Percentiles rank a stretch among this genome's conserved stretches.
Evolutionary conservation across 768 basidiomycete genomes (phyloP).

Genomic region (Auriscalpium vulgare): DNA sequence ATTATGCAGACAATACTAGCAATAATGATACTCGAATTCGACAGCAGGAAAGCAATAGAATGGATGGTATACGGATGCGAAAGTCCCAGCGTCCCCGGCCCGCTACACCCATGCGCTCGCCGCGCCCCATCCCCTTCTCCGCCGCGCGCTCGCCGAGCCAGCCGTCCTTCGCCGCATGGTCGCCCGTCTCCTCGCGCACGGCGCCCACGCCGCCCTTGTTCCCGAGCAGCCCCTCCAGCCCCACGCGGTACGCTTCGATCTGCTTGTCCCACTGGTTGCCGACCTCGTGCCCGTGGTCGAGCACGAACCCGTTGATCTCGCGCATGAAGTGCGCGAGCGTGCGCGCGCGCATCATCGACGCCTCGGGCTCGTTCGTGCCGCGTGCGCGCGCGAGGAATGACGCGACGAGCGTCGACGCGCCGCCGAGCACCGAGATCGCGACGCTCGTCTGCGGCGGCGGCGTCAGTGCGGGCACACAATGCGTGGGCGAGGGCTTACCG

Average conservation of each 20-base stretch:
- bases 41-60: too few species aligned
- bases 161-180: not conserved
- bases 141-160: not conserved
- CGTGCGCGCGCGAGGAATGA: constrained; percentile 66
- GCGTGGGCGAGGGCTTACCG: not conserved
- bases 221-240: constrained; percentile 43
- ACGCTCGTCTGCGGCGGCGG: constrained; percentile 22
- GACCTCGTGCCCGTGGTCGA: constrained; percentile 42
- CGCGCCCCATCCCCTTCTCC: constrained; percentile 3
- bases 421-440: constrained; percentile 39
- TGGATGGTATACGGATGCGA: too few species aligned
- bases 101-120: not conserved
- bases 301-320: constrained; percentile 45
- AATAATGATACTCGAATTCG: too few species aligned
- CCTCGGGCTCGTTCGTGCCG: constrained; percentile 63
- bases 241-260: constrained; percentile 27
- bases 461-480: not conserved
- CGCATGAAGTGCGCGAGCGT: constrained; percentile 64
- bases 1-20: too few species aligned
- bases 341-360: constrained; percentile 45
- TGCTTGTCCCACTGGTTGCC: constrained; percentile 26
- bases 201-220: constrained; percentile 21
- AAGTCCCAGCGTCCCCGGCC: too few species aligned
- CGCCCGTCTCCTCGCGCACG: constrained; percentile 1
- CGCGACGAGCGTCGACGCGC: constrained; percentile 58